Base-by-base conservation (phyloP, 768 basidiomycete genomes). In the Pholiota molesta region DNA sequence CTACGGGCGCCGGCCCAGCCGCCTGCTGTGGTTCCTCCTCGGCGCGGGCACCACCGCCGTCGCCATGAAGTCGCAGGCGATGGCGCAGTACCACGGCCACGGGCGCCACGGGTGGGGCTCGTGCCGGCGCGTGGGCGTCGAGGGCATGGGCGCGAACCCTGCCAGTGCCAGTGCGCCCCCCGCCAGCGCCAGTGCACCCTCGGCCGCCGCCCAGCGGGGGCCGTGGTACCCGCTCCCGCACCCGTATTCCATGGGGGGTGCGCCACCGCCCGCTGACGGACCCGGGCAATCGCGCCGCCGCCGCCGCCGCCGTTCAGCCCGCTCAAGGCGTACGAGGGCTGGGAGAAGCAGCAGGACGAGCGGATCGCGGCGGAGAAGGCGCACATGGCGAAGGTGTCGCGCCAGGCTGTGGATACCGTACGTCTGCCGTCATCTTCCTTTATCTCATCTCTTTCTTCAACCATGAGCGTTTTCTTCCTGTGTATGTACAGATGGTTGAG, bases 11-110 rank as follows among this genome's bases (percentile, higher is more conserved):
- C 71, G 81, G 6, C 83, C 84, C n/a, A 83, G 83, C 47, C 87
- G 90, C 64, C 44, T 89, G 57, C 31, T 91, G 70, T 91, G 90
- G 90, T 89, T 91, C 78, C 9, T 81, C 66, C 19, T 90, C 65
- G 90, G 90, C 62, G 88, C 85, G 6, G 75, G 74, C 2, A 67
- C 74, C 55, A 79, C 78, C 42, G 74, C 74, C n/a, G 71, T 72
- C 47, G 78, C 72, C 75, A 72, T 77, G 13, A 79, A 78, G 70
- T 78, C 78, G 65, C 79, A 80, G 40, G 77, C 80, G 40, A 19
- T 1, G 45, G 73, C 69, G 16, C 75, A 77, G 16, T 75, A 77
- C 63, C 66, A 61, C 61, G 55, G 68, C 52, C 52, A 59, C 62
- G 23, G 9, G 47, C 47, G 23, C 26, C 26, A 26, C 19, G 47